Base-by-base conservation (phyloP, 192 early-diverging fungal species). In the Gigaspora rosea region DNA sequence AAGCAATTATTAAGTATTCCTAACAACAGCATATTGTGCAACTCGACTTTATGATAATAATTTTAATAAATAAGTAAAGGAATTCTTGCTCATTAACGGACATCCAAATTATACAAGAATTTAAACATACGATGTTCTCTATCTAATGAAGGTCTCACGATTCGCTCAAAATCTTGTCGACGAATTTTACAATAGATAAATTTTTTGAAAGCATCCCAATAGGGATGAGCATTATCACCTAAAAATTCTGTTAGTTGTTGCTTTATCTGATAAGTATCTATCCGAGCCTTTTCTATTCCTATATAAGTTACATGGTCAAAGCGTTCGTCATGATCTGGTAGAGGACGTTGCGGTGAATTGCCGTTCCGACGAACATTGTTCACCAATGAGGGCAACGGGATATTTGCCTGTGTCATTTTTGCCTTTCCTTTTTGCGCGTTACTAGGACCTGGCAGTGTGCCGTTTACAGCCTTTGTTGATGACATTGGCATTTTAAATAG, bases 1-100 rank as follows among this genome's bases (percentile, higher is more conserved):
- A 41, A n/a, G 18, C 54, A 41, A 73, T 73, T 73, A 18, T 46
- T 41, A 12, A 73, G 33, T 20, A 73, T 73, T 20, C 22, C 71
- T 22, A 58, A 46, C 58, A 73, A 27, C 35, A 73, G 20, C 57
- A 49, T 73, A 59, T 73, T 73, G 36, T 73, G 71, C 33, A 73
- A 35, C 15, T 73, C 71, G 15, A 73, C 71, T 73, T 68, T 50
- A 18, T 6, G 8, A 57, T 9, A 41, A 73, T n/a, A 73, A n/a
- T 61, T 22, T 27, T 20, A n/a, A 27, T 61, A 27, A 61, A 27
- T 27, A 61, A 61, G n/a, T 59, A 13, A 61, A 61, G 20, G 20
- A 61, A 61, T 61, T 27, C 22, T 27, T 20, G 10, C 22, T 56
- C 12, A 56, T 56, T 56, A 13, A 56, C 16, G 3, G 13, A 15